Conservation (phyloP, 768 basidiomycete genomes). For the Suillus alpinus region DNA sequence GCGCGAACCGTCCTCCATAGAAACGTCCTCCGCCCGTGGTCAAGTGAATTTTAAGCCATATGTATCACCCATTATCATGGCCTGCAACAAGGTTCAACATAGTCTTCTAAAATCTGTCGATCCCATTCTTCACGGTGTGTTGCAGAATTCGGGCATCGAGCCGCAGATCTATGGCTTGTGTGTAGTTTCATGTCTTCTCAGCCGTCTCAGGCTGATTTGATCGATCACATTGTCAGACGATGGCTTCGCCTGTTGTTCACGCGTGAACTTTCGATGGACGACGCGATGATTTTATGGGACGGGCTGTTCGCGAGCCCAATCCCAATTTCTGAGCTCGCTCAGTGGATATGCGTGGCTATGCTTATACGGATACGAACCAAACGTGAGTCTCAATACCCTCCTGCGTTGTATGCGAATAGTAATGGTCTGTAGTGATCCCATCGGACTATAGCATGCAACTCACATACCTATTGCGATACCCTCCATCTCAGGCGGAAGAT, state of each 20-base stretch:
- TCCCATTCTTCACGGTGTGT: slow-evolving; percentile 67
- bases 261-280: slow-evolving; percentile 79
- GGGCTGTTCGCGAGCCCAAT: slow-evolving; percentile 83
- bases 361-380: slow-evolving; percentile 89
- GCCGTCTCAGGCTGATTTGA: slow-evolving; percentile 10
- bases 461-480: slow-evolving; percentile 84
- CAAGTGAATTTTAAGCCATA: slow-evolving; percentile 57
- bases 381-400: slow-evolving; percentile 46
- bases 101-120: slow-evolving; percentile 73
- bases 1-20: slow-evolving; percentile 42
- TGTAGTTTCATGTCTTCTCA: slow-evolving; percentile 27
- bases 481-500: slow-evolving; percentile 39
- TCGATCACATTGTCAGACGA: slow-evolving; percentile 49
- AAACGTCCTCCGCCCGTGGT: slow-evolving; percentile 32
- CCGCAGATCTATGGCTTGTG: slow-evolving; percentile 97
- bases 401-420: slow-evolving; percentile 5
- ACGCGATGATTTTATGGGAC: slow-evolving; percentile 93
- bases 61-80: slow-evolving; percentile 79
- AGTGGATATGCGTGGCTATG: slow-evolving; percentile 93
- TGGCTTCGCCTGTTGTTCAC: slow-evolving; percentile 95
- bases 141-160: slow-evolving; percentile 84
- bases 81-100: slow-evolving; percentile 79
- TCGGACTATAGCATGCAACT: slow-evolving; percentile 86
- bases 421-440: slow-evolving; percentile 61
- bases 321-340: slow-evolving; percentile 70